phyloP scores from a whole-genome alignment of 768 basidiomycete genomes.

The Lentinula lateritia region DNA sequence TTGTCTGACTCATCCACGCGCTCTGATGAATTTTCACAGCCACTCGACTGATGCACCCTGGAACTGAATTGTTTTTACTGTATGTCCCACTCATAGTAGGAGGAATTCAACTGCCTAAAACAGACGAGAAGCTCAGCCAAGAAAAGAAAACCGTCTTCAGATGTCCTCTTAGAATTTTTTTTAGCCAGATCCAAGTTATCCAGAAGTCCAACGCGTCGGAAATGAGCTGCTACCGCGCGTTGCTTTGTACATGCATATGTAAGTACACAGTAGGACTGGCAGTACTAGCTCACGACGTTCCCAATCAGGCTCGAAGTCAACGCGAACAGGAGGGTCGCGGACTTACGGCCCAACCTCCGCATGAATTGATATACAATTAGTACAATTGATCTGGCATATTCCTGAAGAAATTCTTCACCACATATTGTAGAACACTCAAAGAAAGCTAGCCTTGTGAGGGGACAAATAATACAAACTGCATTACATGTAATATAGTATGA shows the following conservation, averaged over 20 bases:
- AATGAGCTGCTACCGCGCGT: background rate
- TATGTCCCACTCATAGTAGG: background rate
- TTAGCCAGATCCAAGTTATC: background rate
- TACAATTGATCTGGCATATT: no score
- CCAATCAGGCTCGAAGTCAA: no score
- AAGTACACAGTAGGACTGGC: no score
- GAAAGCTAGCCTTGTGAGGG: background rate
- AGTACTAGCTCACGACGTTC: no score
- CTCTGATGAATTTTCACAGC: background rate
- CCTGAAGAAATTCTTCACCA: background rate
- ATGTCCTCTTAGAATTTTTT: background rate
- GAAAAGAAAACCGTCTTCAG: background rate
- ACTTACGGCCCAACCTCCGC: no score
- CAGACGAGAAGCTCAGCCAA: background rate
- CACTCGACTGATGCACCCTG: background rate
- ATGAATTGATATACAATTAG: no score
- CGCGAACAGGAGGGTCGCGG: no score
- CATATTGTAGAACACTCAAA: background rate
- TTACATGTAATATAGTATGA: background rate
- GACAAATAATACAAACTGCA: background rate
- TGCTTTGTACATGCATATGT: no score
- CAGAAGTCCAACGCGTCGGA: background rate
- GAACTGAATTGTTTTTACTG: no score
- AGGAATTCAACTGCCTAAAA: background rate
- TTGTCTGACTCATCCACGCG: background rate